Evolutionary conservation across 768 basidiomycete species (phyloP).

Genomic region (Pholiota microspora): DNA sequence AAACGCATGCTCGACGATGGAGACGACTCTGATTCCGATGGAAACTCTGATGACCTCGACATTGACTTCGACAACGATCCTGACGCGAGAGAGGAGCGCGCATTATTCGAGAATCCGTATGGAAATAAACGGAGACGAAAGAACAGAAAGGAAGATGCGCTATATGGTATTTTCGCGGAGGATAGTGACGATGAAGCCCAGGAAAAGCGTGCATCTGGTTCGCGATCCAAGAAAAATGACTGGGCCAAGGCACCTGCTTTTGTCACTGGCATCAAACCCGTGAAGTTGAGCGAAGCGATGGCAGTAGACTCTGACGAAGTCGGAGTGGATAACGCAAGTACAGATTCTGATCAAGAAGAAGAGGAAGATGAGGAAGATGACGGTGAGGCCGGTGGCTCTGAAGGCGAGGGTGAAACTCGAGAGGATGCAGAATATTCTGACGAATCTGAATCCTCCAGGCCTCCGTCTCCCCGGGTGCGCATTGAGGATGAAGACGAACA

Average conservation of each 20-base stretch:
- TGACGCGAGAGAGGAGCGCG: conserved; percentile 69
- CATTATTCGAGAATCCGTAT: conserved; percentile 77
- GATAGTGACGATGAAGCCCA: conserved; percentile 62
- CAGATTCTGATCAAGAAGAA: conserved; percentile 16
- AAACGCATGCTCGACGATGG: conserved; percentile 77
- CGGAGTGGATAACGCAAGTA: conserved; percentile 22
- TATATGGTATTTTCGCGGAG: conserved; percentile 76
- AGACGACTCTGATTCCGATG: conserved; percentile 69
- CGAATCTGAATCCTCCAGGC: conserved; percentile 49
- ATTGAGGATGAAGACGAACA: conserved; percentile 42
- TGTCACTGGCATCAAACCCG: conserved; percentile 54
- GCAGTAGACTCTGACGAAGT: conserved; percentile 33
- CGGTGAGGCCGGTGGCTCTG: conserved; percentile 33
- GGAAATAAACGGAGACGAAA: conserved; percentile 63
- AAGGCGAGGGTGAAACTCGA: conserved; percentile 34
- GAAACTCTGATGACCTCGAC: conserved; percentile 51
- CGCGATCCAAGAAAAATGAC: conserved; percentile 45
- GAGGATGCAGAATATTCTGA: conserved; percentile 40
- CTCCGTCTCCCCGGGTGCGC: conserved; percentile 55
- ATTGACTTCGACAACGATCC: conserved; percentile 49
- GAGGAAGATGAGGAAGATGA: conserved; percentile 36
- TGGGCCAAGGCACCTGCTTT: conserved; percentile 82
- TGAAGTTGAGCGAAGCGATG: conserved; percentile 43
- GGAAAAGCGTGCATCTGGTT: conserved; percentile 2
- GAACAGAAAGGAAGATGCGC: conserved; percentile 66